A percentile compares a stretch with the other conserved stretches of the same genome.
Evolutionary conservation across 2,329 filamentous ascomycete genomes (phyloP).

Genomic region (Colletotrichum phormii): DNA sequence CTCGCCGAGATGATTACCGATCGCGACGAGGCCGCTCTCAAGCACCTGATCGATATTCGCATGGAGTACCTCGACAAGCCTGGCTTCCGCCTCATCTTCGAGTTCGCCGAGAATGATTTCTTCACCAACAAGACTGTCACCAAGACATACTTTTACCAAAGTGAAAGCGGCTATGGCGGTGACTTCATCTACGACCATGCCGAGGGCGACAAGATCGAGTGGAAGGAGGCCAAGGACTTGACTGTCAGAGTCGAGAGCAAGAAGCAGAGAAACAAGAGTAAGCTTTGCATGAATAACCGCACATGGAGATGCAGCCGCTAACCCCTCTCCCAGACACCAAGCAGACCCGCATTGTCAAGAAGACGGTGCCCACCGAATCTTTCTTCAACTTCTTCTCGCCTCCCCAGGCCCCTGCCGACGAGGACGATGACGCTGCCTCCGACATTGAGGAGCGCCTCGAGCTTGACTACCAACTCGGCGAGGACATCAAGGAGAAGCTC

Average conservation of each 20-base stretch:
- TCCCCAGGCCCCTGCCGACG: constrained; percentile 83
- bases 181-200: constrained; percentile 99
- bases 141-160: constrained; percentile 99
- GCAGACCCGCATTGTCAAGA: constrained; percentile 98
- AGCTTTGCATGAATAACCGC: constrained; percentile 42
- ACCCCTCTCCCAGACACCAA: constrained; percentile 83
- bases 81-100: constrained; percentile 97
- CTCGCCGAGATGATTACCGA: constrained; percentile 99
- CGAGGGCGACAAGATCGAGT: constrained; percentile 97
- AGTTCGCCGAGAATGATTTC: constrained; percentile 94
- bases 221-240: constrained; percentile 92
- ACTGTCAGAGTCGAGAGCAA: constrained; percentile 97
- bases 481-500: constrained; percentile 99
- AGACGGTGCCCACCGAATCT: constrained; percentile 97
- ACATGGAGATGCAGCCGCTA: neutral
- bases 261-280: constrained; percentile 99
- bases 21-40: constrained; percentile 92
- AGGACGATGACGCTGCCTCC: constrained; percentile 78
- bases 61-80: constrained; percentile 99
- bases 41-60: constrained; percentile 89
- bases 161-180: constrained; percentile 97
- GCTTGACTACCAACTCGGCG: constrained; percentile 97
- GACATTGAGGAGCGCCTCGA: constrained; percentile 98
- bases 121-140: constrained; percentile 98
- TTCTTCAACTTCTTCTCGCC: constrained; percentile 99